phyloP scores from a whole-genome alignment of 345 rosid genomes.

The Turnera subulata region DNA sequence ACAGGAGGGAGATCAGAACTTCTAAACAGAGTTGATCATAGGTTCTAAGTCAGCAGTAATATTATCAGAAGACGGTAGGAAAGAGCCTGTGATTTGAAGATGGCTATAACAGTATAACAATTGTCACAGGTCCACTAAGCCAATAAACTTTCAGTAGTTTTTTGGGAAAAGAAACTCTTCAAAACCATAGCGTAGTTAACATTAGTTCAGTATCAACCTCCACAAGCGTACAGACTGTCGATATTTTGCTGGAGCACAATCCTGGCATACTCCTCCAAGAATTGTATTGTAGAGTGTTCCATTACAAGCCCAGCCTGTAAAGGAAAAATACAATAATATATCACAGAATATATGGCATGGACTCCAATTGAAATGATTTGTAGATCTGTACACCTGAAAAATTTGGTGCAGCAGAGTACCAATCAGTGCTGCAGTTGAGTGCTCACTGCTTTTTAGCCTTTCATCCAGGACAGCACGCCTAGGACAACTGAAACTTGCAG shows the following conservation, averaged over 20 bases:
- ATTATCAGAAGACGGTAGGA: no score
- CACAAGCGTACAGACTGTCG: slow-evolving; percentile 87
- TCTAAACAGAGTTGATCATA: slow-evolving; percentile 1
- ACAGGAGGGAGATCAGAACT: slow-evolving; percentile 18
- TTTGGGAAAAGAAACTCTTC: neutral
- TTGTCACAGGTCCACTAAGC: no score
- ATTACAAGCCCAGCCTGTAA: slow-evolving; percentile 73
- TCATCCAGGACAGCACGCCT: slow-evolving; percentile 90
- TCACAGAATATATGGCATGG: slow-evolving; percentile 5
- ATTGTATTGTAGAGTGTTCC: slow-evolving; percentile 52
- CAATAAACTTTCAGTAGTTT: no score
- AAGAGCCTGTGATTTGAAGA: slow-evolving; percentile 7
- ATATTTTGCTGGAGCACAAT: slow-evolving; percentile 65
- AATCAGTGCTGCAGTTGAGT: slow-evolving; percentile 69
- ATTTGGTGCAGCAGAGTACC: slow-evolving; percentile 95
- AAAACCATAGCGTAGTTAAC: neutral
- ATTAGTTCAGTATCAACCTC: slow-evolving; percentile 48
- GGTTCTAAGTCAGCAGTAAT: neutral
- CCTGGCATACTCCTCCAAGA: slow-evolving; percentile 65
- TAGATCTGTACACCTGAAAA: slow-evolving; percentile 63
- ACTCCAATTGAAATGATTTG: slow-evolving; percentile 5
- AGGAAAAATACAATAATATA: slow-evolving; percentile 16
- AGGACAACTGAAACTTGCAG: slow-evolving; percentile 78
- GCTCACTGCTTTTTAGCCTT: slow-evolving; percentile 72
- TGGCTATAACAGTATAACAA: slow-evolving; percentile 4